Evolutionary conservation across 139 green algal species (phyloP), one percentile per base, ranked within the genome.

Genomic region (Closterium sp.): DNA sequence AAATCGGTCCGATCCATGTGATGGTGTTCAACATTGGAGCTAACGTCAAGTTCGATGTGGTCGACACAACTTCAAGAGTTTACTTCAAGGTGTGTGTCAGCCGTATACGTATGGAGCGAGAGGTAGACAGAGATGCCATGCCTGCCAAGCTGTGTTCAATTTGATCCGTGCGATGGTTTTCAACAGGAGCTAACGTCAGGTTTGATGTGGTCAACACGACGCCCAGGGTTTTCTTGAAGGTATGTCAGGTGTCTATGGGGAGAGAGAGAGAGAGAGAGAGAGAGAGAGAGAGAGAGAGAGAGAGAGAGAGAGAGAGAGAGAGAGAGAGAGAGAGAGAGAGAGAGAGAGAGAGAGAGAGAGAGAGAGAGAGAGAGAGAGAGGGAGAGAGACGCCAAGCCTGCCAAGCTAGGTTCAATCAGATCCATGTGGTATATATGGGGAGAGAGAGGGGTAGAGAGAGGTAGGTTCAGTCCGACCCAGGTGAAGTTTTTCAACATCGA

Each of bases 11-110:
- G 19, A 85, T 91, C 0, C 32, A 91, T 38, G 34, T 91, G 17
- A 42, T 31, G 38, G 34, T 84, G 2, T 85, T 86, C 34, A 91
- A 91, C 88, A 85, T 91, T 22, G 88, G 88, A 6, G 88, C 34
- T 6, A 91, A 91, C 22, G 88, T 91, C 32, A 28, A 29, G 6
- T 91, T 86, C 34, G n/a, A 34, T 32, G 24, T 85, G 27, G 17
- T 91, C 2, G 32, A 91, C 22, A 91, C 88, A 27, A 91, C 88
- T 22, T 31, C 9, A 9, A 38, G 88, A 13, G 34, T 91, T 42
- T 86, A 86, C 88, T 27, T 28, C 34, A 91, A 91, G 38, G 88
- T 91, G 38, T 91, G 38, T 85, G 88, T n/a, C 13, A 34, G 13
- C 32, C 38, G 88, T 29, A 85, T 3, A 32, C 24, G 38, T 5